Percentiles rank a stretch among this genome's conserved stretches.
Conservation (phyloP, 495 filamentous ascomycete species). For the Hypoxylon rickii region DNA sequence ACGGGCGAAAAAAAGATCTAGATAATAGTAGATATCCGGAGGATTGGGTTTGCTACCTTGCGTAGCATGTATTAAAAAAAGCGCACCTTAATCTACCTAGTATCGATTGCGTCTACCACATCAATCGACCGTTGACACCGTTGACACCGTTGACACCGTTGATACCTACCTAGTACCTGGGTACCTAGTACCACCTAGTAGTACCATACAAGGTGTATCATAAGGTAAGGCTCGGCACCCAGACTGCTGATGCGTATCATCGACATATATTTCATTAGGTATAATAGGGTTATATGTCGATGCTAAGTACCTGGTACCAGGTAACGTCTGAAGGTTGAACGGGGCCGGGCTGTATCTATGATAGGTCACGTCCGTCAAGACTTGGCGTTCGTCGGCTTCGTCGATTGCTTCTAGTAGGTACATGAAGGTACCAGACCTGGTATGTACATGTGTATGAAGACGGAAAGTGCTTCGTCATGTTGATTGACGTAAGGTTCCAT, state of each 20-base stretch:
- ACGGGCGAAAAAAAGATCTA: neutral
- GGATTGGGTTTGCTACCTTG: neutral
- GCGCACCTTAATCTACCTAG: no score
- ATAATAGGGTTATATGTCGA: neutral
- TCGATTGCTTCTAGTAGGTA: no score
- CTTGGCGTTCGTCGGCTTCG: no score
- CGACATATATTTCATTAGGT: neutral
- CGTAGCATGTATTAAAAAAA: no score
- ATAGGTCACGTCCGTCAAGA: no score
- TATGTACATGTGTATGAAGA: constrained; percentile 9
- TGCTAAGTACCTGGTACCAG: neutral
- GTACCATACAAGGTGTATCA: neutral
- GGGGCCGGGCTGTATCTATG: no score
- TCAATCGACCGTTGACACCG: no score
- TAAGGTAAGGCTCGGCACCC: constrained; percentile 15
- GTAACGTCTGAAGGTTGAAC: no score
- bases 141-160: no score
- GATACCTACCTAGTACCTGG: no score
- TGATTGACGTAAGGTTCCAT: constrained; percentile 38
- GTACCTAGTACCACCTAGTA: no score
- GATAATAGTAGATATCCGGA: neutral
- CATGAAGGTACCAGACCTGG: neutral
- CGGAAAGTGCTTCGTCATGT: constrained; percentile 30
- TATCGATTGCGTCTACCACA: no score
- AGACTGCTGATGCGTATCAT: neutral